These are phyloP conservation scores for Geoglossum cookeanum DNA, from an alignment of 2,329 filamentous ascomycete genomes.

Conservation along the genomic window DNA sequence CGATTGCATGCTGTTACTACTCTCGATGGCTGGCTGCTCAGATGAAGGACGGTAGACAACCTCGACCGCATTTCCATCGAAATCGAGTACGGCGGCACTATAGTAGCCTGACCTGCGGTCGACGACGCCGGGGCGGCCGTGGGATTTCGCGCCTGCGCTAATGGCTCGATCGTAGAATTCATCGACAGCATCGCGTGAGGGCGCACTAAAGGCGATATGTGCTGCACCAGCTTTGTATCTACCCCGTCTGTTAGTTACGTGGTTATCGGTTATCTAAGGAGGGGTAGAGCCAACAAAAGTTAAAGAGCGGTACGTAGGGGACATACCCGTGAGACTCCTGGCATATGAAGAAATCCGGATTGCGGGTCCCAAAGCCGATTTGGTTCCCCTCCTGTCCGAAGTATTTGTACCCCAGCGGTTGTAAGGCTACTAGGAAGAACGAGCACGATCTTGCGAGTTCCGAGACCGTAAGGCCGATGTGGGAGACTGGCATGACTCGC, in stretches of 20 bases:
- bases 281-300: not conserved
- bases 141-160: constrained; percentile 41
- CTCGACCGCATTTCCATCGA: constrained; percentile 72
- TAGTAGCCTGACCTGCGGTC: constrained; percentile 36
- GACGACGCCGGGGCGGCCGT: constrained; percentile 34
- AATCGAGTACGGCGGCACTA: constrained; percentile 48
- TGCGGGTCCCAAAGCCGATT: constrained; percentile 37
- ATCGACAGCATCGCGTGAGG: constrained; percentile 43
- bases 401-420: constrained; percentile 59
- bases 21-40: constrained; percentile 14
- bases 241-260: not conserved
- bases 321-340: constrained; percentile 39
- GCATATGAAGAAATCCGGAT: constrained; percentile 42
- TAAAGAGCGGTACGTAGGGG: not conserved
- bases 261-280: not conserved
- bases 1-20: constrained; percentile 18
- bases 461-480: constrained; percentile 48
- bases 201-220: constrained; percentile 49
- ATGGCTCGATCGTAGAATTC: constrained; percentile 53
- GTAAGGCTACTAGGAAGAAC: constrained; percentile 63
- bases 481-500: constrained; percentile 36
- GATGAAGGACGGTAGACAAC: constrained; percentile 37
- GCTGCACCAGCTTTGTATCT: constrained; percentile 20
- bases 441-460: constrained; percentile 63
- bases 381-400: constrained; percentile 41